These are phyloP conservation scores for Lichtheimia ornata DNA, from an alignment of 371 early-diverging fungal genomes.

Conservation along the genomic window DNA sequence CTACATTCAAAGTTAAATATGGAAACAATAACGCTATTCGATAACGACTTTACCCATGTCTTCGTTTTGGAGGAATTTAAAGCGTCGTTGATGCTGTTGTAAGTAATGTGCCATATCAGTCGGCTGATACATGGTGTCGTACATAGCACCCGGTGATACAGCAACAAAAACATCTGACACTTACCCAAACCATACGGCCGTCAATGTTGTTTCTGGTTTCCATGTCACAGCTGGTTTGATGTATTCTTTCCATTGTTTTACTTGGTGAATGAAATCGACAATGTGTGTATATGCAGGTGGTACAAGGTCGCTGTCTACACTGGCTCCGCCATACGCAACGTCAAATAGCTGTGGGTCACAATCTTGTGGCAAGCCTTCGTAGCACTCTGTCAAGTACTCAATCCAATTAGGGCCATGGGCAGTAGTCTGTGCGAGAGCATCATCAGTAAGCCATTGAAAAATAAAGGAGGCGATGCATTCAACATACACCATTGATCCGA, in stretches of 20 bases:
- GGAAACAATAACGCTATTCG: too few relatives aligned
- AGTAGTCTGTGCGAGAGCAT: slow-evolving; percentile 4
- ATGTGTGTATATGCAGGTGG: slow-evolving; percentile 7
- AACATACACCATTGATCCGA: slow-evolving; percentile 7
- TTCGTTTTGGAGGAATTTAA: too few relatives aligned
- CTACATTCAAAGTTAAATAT: background rate
- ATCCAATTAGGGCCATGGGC: slow-evolving; percentile 19
- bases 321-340: slow-evolving; percentile 16
- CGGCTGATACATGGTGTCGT: too few relatives aligned
- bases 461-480: background rate
- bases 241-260: slow-evolving; percentile 7
- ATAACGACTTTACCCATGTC: too few relatives aligned
- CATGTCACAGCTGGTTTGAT: slow-evolving; percentile 12
- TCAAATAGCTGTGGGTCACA: slow-evolving; percentile 13
- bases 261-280: slow-evolving; percentile 10
- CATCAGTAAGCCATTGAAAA: background rate
- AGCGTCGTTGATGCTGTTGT: too few relatives aligned
- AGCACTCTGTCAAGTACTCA: slow-evolving; percentile 15
- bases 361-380: slow-evolving; percentile 18
- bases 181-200: slow-evolving; percentile 17
- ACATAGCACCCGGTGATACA: background rate
- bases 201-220: slow-evolving; percentile 5
- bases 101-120: too few relatives aligned
- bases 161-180: background rate
- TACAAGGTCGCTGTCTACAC: slow-evolving; percentile 4